Evolutionary conservation across 345 rosid species (phyloP).

Genomic region (Citrus medica): DNA sequence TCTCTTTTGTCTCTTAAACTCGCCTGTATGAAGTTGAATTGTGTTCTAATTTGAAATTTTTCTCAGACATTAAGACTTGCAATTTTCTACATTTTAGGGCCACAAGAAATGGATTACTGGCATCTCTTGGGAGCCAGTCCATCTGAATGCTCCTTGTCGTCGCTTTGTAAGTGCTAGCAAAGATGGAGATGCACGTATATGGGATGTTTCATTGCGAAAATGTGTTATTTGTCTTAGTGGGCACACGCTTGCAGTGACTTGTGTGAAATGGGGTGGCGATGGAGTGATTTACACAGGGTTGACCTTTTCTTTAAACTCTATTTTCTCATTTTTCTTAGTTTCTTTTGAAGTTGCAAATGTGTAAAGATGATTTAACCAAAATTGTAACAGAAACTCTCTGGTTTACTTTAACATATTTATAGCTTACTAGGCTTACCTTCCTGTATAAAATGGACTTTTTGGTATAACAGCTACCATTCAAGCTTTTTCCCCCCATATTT

Average conservation of each 20-base stretch:
- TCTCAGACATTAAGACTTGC: conserved; percentile 9
- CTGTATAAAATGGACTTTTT: neutral
- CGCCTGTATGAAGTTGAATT: neutral
- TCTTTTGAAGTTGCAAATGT: neutral
- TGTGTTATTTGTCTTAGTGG: conserved; percentile 79
- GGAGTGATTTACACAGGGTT: conserved; percentile 93
- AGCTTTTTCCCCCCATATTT: neutral
- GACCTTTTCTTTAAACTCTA: conserved; percentile 1
- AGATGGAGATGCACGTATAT: conserved; percentile 98
- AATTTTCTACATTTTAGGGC: conserved; percentile 48
- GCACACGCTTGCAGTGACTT: conserved; percentile 91
- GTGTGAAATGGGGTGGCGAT: conserved; percentile 99
- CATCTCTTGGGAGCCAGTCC: conserved; percentile 96
- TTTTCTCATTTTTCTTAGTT: neutral
- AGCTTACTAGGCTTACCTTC: neutral
- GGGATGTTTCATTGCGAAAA: conserved; percentile 74
- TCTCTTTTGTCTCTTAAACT: neutral
- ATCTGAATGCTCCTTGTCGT: conserved; percentile 86
- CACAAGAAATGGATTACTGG: conserved; percentile 99
- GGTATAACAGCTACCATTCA: neutral
- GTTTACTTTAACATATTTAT: neutral
- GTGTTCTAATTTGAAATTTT: neutral
- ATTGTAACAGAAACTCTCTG: neutral
- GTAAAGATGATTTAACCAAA: neutral
- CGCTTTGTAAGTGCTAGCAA: conserved; percentile 95